A percentile compares a stretch with the other conserved stretches of the same genome.
Evolutionary conservation across 441 rosid species (phyloP).

Genomic region (Eutrema salsugineum): DNA sequence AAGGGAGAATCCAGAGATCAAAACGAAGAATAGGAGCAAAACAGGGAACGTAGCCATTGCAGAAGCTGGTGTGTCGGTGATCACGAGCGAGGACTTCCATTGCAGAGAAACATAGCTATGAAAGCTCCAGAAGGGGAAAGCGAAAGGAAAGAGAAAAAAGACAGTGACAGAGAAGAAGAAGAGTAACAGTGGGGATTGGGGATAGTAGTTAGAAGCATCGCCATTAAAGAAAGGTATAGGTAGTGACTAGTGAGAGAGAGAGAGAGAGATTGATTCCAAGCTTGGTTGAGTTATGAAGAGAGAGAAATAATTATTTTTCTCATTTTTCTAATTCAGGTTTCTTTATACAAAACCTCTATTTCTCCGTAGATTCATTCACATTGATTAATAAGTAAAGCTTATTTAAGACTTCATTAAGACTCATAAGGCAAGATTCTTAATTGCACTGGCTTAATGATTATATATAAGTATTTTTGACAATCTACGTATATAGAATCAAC

Average conservation of each 20-base stretch:
- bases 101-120: conserved; percentile 11
- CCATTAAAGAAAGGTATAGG: conserved; percentile 47
- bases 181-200: conserved; percentile 20
- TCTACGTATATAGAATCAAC: neutral
- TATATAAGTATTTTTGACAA: neutral
- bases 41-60: neutral
- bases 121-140: conserved; percentile 5
- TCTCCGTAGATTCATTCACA: conserved; percentile 29
- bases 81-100: conserved; percentile 29
- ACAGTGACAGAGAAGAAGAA: conserved; percentile 22
- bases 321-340: neutral
- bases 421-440: conserved; percentile 9
- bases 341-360: conserved; percentile 4
- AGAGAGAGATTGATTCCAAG: conserved; percentile 44
- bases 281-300: conserved; percentile 45
- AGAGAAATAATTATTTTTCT: conserved; percentile 18
- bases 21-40: conserved; percentile 29
- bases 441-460: neutral
- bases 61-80: neutral
- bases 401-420: conserved; percentile 14
- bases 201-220: conserved; percentile 30
- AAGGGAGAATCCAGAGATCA: conserved; percentile 35
- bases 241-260: conserved; percentile 20
- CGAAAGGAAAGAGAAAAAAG: conserved; percentile 20
- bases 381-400: neutral